Evolutionary conservation across 176 grass and related monocot species (phyloP), one percentile per base, ranked within the genome.

Genomic region (Phoenix roebelenii): DNA sequence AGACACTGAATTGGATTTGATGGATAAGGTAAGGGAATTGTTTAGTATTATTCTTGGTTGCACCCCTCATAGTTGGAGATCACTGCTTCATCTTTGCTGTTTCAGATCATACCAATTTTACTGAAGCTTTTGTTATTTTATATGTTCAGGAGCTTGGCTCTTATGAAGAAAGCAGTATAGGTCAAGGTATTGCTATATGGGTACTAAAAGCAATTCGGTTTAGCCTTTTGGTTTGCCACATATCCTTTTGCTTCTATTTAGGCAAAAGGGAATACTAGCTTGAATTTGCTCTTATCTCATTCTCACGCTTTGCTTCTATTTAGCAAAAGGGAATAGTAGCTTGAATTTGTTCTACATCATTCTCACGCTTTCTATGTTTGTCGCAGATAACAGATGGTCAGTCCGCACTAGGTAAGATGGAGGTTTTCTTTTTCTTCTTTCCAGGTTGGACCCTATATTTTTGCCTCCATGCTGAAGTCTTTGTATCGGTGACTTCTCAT

Each of bases 381-480:
- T 82, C 71, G 68, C 65, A 90, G 87, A 64, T 84, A 83, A 63
- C 18, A 32, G 63, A 61, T 66, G 62, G 80, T 92, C 87, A 50
- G 49, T 48, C 19, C 79, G 74, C 65, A 89, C 84, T 74, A 89
- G 93, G 93, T 76, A 85, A 67, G 18, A 18, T 22, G 25, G 4
- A 30, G 39, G 18, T 60, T 59, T 55, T 60, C 51, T 58, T 25
- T 60, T 71, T 54, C 3, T 76, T 65, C 56, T 18, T 54, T 32
- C 17, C 35, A 44, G 35, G 9, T 44, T 44, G 35, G 35, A 12
- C 35, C 35, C 35, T 44, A 3, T 44, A 44, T 14, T 44, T 44
- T 12, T 44, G 35, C 35, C 35, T 44, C 35, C 35, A 44, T 65
- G 54, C 61, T 60, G 15, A 60, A 55, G 24, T 59, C 18, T 64